phyloP scores from a whole-genome alignment of 2,329 filamentous ascomycete species.

The Escovopsis sp. region DNA sequence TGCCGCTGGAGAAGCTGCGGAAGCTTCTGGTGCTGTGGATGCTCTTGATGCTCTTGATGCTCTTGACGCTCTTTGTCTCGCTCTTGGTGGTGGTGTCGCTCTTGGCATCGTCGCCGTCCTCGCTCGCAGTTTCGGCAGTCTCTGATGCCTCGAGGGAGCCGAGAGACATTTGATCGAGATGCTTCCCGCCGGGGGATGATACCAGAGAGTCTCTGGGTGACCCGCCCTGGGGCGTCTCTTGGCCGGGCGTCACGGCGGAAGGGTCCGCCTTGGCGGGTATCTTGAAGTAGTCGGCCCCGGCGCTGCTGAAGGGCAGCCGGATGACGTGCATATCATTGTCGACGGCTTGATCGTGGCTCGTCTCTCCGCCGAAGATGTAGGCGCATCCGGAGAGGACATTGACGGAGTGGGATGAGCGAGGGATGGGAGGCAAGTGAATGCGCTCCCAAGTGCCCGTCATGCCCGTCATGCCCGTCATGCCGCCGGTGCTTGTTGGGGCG shows the following conservation, averaged over 20 bases:
- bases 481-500: not conserved
- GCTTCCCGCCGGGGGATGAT: conserved; percentile 13
- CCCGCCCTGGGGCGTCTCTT: conserved; percentile 4
- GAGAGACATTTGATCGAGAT: conserved; percentile 28
- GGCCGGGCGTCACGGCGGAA: conserved; percentile 11
- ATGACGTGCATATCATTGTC: conserved; percentile 61
- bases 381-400: conserved; percentile 40
- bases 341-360: conserved; percentile 47
- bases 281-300: conserved; percentile 43
- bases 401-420: conserved; percentile 61
- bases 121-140: conserved; percentile 1
- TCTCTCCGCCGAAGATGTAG: conserved; percentile 67
- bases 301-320: conserved; percentile 41
- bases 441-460: conserved; percentile 48
- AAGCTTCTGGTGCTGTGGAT: conserved; percentile 1
- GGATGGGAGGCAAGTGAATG: conserved; percentile 39
- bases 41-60: conserved; percentile 3
- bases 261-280: conserved; percentile 37
- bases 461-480: conserved; percentile 27
- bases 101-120: not conserved
- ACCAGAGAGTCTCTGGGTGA: conserved; percentile 2
- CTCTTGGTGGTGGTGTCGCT: not conserved
- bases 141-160: conserved; percentile 12
- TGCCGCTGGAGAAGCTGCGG: conserved; percentile 1
- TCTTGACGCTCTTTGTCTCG: not conserved